Base-by-base conservation (phyloP, 1,284 basidiomycete genomes). In the Uromyces viciae-fabae region DNA sequence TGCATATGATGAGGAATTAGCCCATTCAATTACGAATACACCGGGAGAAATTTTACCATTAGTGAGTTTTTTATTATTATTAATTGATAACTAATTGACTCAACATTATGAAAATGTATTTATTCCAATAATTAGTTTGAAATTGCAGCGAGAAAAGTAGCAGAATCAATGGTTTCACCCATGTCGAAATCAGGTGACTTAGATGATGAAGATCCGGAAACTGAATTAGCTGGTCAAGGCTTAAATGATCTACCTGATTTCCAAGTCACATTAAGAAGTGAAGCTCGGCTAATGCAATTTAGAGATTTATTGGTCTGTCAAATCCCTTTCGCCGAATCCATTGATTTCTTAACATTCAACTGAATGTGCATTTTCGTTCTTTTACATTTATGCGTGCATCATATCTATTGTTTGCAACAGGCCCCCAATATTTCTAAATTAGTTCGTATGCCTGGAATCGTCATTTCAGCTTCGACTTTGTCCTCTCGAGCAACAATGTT, bases 391-490 rank as follows among this genome's bases (percentile, higher is more conserved):
- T 46, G 62, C 28, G 33, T 58, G n/a, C 40, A 33, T 60, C 31
- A 58, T 22, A 82, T 62, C 40, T 31, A 28, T 15, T 33, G 56
- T 43, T 25, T 19, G 25, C 74, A 82, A 7, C 85, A 90, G 82
- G 96, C 97, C 4, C 90, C 95, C 83, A 95, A 92, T 38, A 93
- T 98, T 89, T 95, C 95, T 84, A 95, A 94, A 84, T 91, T 99
- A 58, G 96, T 99, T 46, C 92, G 97, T 82, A 90, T 99, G 58
- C 97, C 97, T 0, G 97, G 97, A 43, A 99, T 99, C 84, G 95
- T 99, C 85, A 98, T 99, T 85, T 96, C 95, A 52, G 93, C 97
- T 0, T 97, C 95, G 4, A 92, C 95, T 11, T 90, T 98, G 31
- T 93, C 95, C 0, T 94, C 95, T 1, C 91, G 96, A 38, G 95